Base-by-base conservation (phyloP, 768 basidiomycete species). In the Auriscalpium orientale region DNA sequence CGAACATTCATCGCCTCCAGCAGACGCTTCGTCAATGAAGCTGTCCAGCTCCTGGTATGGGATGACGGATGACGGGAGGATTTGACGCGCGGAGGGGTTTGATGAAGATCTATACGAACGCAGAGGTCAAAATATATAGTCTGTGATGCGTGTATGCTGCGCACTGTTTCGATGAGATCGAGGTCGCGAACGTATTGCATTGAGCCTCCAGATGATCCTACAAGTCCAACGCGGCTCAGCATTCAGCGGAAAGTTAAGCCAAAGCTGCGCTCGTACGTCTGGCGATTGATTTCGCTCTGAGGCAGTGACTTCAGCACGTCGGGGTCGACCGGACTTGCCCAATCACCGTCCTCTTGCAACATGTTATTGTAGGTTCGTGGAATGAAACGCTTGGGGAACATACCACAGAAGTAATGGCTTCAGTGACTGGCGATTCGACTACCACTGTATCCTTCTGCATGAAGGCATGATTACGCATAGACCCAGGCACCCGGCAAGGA, bases 131-230 rank as follows among this genome's bases (percentile, higher is more conserved):
- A 28, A 2, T 2, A 28, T 4, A n/a, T 4, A 28, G 28, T 4
- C 28, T 28, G 28, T 5, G 28, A 69, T 3, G 55, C 76, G 74
- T 53, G 78, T 5, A 55, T 5, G 40, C 37, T 13, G 62, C 74
- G 75, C 44, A 88, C 84, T 15, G 79, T 74, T 66, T 95, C 91
- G 46, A 97, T 81, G 2, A 84, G 77, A 57, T 91, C 86, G 8
- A 99, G 78, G 65, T 99, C 95, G 54, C 85, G 83, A 46, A 92
- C 73, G 66, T 95, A 97, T 65, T 92, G 87, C 60, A 91, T 85
- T 67, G 38, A 95, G 79, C 65, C 91, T 92, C 66, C 89, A 85
- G 55, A 99, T 95, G 64, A 85, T 79, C 45, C 80, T 81, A 58
- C 18, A 47, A 36, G 48, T 21, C 35, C 33, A 18, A 15, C 21